Percentiles rank a stretch among this genome's conserved stretches.
phyloP scores from a whole-genome alignment of 2,329 filamentous ascomycete genomes.

The Cladosporium colombiae region DNA sequence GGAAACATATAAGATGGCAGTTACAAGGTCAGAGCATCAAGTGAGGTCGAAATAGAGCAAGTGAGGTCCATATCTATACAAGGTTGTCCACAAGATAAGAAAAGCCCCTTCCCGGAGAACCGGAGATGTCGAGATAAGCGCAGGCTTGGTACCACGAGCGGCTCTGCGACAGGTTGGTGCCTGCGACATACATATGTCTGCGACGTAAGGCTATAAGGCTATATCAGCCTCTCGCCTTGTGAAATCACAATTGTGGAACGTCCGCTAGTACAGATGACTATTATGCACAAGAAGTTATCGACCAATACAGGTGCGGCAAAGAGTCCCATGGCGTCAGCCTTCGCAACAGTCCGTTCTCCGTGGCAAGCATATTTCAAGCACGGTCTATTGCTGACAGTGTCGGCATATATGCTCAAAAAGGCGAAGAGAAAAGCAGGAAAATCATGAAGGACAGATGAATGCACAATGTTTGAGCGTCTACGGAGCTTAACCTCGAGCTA shows the following conservation, averaged over 20 bases:
- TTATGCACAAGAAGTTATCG: too few species aligned
- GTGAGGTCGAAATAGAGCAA: slow-evolving; percentile 6
- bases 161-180: neutral
- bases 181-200: neutral
- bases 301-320: too few species aligned
- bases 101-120: neutral
- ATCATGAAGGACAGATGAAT: too few species aligned
- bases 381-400: too few species aligned
- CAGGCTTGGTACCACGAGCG: slow-evolving; percentile 5
- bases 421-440: too few species aligned
- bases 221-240: neutral
- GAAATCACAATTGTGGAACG: neutral
- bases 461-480: too few species aligned
- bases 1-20: neutral
- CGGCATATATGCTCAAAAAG: too few species aligned
- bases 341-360: too few species aligned
- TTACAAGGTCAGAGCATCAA: neutral
- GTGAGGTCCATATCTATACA: neutral
- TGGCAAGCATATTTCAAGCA: too few species aligned
- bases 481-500: too few species aligned
- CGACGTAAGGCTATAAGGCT: neutral
- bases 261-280: too few species aligned
- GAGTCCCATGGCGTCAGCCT: too few species aligned
- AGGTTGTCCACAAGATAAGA: slow-evolving; percentile 12
- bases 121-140: slow-evolving; percentile 12